A percentile compares a stretch with the other conserved stretches of the same genome.
These are phyloP conservation scores for Aspergillus pseudoterreus DNA, from an alignment of 2,329 filamentous ascomycete species.

Conservation along the genomic window DNA sequence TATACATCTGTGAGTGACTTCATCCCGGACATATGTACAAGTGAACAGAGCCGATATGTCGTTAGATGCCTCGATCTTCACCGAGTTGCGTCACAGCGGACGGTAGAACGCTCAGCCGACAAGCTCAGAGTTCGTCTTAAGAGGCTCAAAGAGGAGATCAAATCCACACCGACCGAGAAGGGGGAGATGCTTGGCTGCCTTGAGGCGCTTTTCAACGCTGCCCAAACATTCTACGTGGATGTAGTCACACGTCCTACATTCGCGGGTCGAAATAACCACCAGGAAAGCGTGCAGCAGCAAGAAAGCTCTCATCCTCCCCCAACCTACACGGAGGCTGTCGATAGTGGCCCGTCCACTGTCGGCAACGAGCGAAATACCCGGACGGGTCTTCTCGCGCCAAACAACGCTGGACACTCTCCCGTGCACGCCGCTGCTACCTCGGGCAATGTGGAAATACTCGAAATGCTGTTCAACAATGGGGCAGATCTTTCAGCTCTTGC, in stretches of 20 bases:
- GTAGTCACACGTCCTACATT: background rate
- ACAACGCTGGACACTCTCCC: background rate
- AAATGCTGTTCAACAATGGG: background rate
- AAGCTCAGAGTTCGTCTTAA: background rate
- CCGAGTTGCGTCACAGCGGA: background rate
- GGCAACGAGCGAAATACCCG: background rate
- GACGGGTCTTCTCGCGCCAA: background rate
- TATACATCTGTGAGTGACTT: too few relatives aligned
- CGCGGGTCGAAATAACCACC: background rate
- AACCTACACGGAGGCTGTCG: too few relatives aligned
- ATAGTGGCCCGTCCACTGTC: too few relatives aligned
- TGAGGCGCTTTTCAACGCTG: background rate
- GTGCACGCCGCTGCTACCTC: background rate
- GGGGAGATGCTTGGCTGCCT: background rate
- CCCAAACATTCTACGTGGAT: background rate
- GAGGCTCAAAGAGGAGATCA: background rate
- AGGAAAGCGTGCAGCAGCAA: background rate
- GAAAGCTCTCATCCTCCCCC: too few relatives aligned
- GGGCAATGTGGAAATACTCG: background rate
- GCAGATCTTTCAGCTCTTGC: background rate
- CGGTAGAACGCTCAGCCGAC: background rate
- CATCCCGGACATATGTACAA: too few relatives aligned
- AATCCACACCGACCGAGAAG: background rate
- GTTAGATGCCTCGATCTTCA: background rate
- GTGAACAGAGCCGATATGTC: too few relatives aligned